phyloP scores from a whole-genome alignment of 176 grass and related monocot species.

The sorghum (Sorghum bicolor) region Sorghum_bicolor_NCBIv3 NC_012871.2:50666001-50666500 shows the following conservation, averaged over 20 bases:
- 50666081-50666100: not conserved
- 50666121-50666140: not conserved
- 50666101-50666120: not conserved
- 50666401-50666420: conserved; percentile 22
- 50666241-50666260: not conserved
- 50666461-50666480: conserved; percentile 29
- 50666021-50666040: conserved; percentile 16
- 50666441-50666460: conserved; percentile 7
- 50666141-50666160: not conserved
- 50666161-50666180: not conserved
- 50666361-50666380: not conserved
- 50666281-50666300: not conserved
- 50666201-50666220: not conserved
- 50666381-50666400: not conserved
- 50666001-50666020: conserved; percentile 14
- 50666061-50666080: not conserved
- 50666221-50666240: not conserved
- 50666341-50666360: not conserved
- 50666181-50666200: not conserved
- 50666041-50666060: conserved; percentile 12
- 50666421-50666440: conserved; percentile 31
- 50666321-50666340: not conserved
- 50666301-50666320: not conserved
- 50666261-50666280: not conserved
- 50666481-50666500: conserved; percentile 18